Base-by-base conservation (phyloP, 2,329 filamentous ascomycete genomes). In the Xylaria arbuscula region DNA sequence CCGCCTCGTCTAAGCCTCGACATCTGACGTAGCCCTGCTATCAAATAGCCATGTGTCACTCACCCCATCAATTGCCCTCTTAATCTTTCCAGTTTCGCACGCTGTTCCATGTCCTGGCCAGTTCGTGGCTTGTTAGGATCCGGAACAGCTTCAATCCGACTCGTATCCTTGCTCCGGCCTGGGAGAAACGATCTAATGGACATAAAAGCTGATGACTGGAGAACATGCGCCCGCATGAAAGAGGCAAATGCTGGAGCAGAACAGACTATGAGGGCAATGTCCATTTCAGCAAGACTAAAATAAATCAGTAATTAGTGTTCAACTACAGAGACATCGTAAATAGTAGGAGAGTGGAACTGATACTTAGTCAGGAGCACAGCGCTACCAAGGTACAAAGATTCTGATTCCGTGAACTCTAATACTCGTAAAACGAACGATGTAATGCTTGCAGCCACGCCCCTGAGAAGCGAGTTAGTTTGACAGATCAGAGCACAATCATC, bases 221-320 rank as follows among this genome's bases (percentile, higher is more conserved):
- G 32, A 38, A 68, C n/a, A 51, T 65, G 28, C 19, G 58, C n/a
- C n/a, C 66, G 56, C 66, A 65, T 62, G 45, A 68, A 68, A 38
- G 13, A 8, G 32, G 62, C 42, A 32, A 68, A 65, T 13, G 66
- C 66, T 19, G 62, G 55, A 3, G 66, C 47, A 11, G 56, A 68
- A 51, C 62, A 68, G 40, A 68, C 48, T 34, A 68, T 58, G 32
- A 68, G 66, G 11, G 66, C 66, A 13, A 65, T 45, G 22, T 68
- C 50, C 66, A 65, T 65, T 34, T 68, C 66, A 42, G 32, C 40
- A 40, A 68, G 61, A 55, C 66, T 64, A 53, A 19, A 9, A 9
- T 45, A 47, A 10, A 6, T 8, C 42, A 19, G 22, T 13, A 8
- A 6, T 24, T 24, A 24, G 19, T 50, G n/a, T n/a, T n/a, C n/a